These are phyloP conservation scores for Pseudocercospora ulei DNA, from an alignment of 2,329 filamentous ascomycete species.

Conservation along the genomic window DNA sequence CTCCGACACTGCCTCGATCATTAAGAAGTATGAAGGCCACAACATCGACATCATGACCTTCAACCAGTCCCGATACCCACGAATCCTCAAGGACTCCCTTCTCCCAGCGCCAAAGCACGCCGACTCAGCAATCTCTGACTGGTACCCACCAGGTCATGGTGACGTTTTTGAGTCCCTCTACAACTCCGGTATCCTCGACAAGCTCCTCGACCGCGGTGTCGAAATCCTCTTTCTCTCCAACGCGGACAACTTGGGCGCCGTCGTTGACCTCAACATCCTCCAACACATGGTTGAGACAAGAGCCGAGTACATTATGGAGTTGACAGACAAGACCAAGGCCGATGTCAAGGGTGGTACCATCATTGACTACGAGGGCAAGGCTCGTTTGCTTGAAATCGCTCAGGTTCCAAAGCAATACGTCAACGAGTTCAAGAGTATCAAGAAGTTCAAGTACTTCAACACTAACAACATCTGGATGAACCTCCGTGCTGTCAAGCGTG, in stretches of 20 bases:
- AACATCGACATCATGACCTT: constrained; percentile 99
- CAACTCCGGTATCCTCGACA: constrained; percentile 96
- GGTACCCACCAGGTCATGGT: constrained; percentile 98
- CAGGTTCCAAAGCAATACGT: constrained; percentile 99
- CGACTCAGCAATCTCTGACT: constrained; percentile 82
- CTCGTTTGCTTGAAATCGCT: constrained; percentile 93
- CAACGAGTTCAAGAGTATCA: constrained; percentile 99
- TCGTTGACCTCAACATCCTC: constrained; percentile 93
- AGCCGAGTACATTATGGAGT: constrained; percentile 98
- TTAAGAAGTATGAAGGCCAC: constrained; percentile 99
- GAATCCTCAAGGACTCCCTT: constrained; percentile 95
- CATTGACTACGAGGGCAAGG: constrained; percentile 96
- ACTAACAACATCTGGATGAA: constrained; percentile 99
- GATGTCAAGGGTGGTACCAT: constrained; percentile 99
- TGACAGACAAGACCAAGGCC: constrained; percentile 99
- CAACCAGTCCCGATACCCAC: constrained; percentile 98
- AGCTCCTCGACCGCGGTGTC: constrained; percentile 87
- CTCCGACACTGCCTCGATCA: constrained; percentile 93
- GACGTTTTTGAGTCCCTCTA: constrained; percentile 99
- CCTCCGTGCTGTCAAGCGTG: constrained; percentile 91
- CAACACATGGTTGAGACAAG: constrained; percentile 99
- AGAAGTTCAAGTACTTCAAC: constrained; percentile 99
- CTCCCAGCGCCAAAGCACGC: constrained; percentile 86
- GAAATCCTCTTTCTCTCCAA: constrained; percentile 99
- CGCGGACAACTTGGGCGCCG: constrained; percentile 94